phyloP scores from a whole-genome alignment of 371 early-diverging fungal genomes.

The Lichtheimia ornata region DNA sequence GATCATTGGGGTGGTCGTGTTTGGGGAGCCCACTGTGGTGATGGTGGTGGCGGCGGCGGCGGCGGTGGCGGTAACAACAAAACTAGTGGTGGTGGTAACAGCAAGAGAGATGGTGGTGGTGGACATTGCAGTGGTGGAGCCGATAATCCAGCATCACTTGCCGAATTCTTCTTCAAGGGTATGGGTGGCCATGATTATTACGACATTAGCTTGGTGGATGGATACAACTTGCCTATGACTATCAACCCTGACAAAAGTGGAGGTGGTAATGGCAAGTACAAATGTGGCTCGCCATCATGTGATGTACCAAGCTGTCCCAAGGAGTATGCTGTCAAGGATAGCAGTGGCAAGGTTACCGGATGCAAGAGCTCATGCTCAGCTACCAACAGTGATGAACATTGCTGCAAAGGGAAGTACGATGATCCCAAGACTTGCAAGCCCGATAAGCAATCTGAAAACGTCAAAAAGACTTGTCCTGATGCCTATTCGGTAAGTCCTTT shows the following conservation, averaged over 20 bases:
- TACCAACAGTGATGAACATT: constrained; percentile 20
- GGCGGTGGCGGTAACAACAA: not conserved
- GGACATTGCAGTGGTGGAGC: constrained; percentile 41
- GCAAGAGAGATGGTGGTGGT: not conserved
- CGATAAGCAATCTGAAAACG: constrained; percentile 13
- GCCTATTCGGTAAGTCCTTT: constrained; percentile 32
- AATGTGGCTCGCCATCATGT: constrained; percentile 39
- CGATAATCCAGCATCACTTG: constrained; percentile 45
- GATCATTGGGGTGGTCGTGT: constrained; percentile 51
- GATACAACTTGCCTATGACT: constrained; percentile 40
- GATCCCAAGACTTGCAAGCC: constrained; percentile 29
- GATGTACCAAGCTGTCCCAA: constrained; percentile 29
- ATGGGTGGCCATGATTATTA: constrained; percentile 41
- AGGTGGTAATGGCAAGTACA: constrained; percentile 21
- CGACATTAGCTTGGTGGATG: constrained; percentile 51
- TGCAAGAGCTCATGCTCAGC: constrained; percentile 41
- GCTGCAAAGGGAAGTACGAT: constrained; percentile 37
- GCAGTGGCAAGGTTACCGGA: constrained; percentile 28
- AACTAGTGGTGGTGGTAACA: constrained; percentile 9
- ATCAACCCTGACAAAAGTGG: constrained; percentile 20
- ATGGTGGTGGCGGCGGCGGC: constrained; percentile 9
- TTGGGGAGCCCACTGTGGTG: constrained; percentile 40
- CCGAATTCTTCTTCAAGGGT: constrained; percentile 50
- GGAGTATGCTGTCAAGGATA: constrained; percentile 29
- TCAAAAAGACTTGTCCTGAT: constrained; percentile 43